Evolutionary conservation across 2,329 filamentous ascomycete genomes (phyloP), one percentile per base, ranked within the genome.

Genomic region (Phialemoniopsis sp.): DNA sequence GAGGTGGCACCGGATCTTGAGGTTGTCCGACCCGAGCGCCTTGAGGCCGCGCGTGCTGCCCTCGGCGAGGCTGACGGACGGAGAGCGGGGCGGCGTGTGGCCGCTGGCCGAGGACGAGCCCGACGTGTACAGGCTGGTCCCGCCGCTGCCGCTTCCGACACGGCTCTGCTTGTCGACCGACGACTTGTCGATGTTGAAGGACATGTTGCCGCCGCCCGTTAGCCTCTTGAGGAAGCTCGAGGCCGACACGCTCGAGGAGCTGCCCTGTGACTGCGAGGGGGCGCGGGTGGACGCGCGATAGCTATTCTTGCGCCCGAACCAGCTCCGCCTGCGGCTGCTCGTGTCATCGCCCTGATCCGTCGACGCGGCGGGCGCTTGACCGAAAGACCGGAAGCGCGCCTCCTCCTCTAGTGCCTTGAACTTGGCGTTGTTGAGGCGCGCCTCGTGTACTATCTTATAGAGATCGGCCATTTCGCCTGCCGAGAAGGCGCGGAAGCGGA

Each of bases 371-470:
- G 21, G 6, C 21, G 6, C 21, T 64, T 69, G 82, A 47, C 72
- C 88, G 67, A 73, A 94, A 66, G 67, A 86, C 73, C 72, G 88
- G 76, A 70, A 89, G 50, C 60, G 83, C 58, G 70, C 87, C 47
- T 83, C 78, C 46, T 82, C 75, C 50, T 80, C 77, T 14, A 84
- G 69, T 35, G 78, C 70, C 41, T 77, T 89, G 64, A 91, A 96
- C 39, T 89, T 91, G 38, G 89, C 85, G 57, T 97, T 96, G 64
- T 95, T 88, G 58, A 95, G 86, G 35, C 93, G 85, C 15, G 90
- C 83, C 44, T 86, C 77, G 61, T 97, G 94, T 45, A 97, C 90
- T 32, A 91, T 78, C 54, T 78, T 78, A 62, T 96, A 98, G 5
- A 98, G 72, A 29, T 78, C 75, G 48, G 86, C 82, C 55, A 90